Evolutionary conservation across 2,329 filamentous ascomycete species (phyloP).

Genomic region (Exserohilum turcica): DNA sequence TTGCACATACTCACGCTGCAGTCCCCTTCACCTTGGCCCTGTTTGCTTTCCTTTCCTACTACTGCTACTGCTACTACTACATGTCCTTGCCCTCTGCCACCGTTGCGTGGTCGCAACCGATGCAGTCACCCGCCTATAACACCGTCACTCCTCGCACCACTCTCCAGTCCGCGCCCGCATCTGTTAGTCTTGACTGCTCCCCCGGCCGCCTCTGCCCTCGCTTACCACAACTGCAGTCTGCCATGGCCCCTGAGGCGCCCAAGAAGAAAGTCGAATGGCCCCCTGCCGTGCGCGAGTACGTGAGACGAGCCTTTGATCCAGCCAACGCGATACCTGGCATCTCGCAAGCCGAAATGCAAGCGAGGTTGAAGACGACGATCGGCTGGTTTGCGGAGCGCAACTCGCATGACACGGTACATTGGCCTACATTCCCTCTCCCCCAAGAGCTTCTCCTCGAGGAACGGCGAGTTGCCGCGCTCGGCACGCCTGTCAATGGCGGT

Average conservation of each 20-base stretch:
- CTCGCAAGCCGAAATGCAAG: conserved; percentile 71
- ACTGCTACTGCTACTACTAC: too few species aligned
- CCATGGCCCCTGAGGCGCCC: conserved; percentile 18
- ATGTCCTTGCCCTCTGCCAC: conserved; percentile 41
- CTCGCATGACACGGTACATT: conserved; percentile 75
- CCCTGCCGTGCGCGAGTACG: conserved; percentile 81
- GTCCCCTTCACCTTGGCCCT: conserved; percentile 5
- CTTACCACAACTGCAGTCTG: conserved; percentile 26
- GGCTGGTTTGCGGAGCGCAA: conserved; percentile 76
- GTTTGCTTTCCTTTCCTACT: conserved; percentile 10
- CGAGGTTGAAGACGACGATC: conserved; percentile 84
- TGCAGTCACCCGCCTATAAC: conserved; percentile 51
- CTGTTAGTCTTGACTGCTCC: conserved; percentile 23
- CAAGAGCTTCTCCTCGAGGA: conserved; percentile 81
- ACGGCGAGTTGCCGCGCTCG: conserved; percentile 36
- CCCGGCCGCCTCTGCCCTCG: neutral
- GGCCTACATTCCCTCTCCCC: conserved; percentile 81
- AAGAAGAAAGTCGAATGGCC: conserved; percentile 75
- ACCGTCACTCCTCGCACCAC: conserved; percentile 53
- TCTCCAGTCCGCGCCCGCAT: conserved; percentile 27
- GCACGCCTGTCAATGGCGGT: conserved; percentile 38
- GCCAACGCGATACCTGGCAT: conserved; percentile 61
- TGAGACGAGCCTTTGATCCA: conserved; percentile 83
- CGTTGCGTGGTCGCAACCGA: conserved; percentile 34
- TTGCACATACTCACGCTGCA: conserved; percentile 24